Base-by-base conservation (phyloP, 768 basidiomycete genomes). In the Russula brevipes region DNA sequence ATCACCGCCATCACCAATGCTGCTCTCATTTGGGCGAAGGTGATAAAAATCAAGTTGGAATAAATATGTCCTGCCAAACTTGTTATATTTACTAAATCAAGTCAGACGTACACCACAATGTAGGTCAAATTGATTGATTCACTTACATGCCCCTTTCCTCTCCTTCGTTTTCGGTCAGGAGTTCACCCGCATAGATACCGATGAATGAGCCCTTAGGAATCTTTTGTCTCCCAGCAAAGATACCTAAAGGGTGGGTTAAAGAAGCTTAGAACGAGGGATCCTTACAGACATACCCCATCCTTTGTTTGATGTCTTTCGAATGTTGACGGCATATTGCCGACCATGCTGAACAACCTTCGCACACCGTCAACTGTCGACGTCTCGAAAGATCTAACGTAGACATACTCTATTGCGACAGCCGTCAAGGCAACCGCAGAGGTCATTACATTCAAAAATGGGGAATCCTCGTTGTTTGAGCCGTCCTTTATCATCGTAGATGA, bases 361-460 rank as follows among this genome's bases (percentile, higher is more conserved):
- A 30, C 47, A 12, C 54, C n/a, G 52, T 36, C 56, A 53, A 12
- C 19, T 33, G 47, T 30, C 10, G 31, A 49, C 16, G 24, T 38
- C 30, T 33, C 41, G 17, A 41, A 24, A 42, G 36, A 30, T 57
- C 35, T 46, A 30, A 39, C 41, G 6, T 51, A 46, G 10, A 73
- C 84, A 65, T 70, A 94, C 93, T 73, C 93, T 76, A 74, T 95
- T 96, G 54, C 76, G 78, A 71, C 94, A 97, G 49, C 87, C 84
- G 2, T 89, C 87, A 14, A 85, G 85, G 74, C 94, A 97, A 2
- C 80, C 80, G 71, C 94, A 97, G 35, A 85, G 76, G 49, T 82
- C 85, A 70, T 94, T 92, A 71, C 94, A 97, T 73, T 97, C 94
- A 68, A 89, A 89, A 33, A 94, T 85, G 0, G 91, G 89, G 59